Evolutionary conservation across 2,329 filamentous ascomycete genomes (phyloP).

Genomic region (Xylariaceae sp.): DNA sequence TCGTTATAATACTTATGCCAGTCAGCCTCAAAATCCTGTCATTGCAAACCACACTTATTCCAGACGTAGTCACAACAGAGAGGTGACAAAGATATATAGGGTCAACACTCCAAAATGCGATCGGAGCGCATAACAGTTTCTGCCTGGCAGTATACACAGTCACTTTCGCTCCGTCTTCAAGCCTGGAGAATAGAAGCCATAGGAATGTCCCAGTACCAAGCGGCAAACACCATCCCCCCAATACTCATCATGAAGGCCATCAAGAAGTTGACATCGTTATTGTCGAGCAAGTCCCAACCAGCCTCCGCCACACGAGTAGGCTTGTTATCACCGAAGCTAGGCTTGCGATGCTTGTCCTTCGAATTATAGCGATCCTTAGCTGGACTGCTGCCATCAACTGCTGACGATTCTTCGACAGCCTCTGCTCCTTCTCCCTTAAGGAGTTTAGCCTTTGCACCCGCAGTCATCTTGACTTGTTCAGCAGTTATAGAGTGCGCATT

Average conservation of each 20-base stretch:
- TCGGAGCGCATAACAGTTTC: not conserved
- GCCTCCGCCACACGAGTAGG: conserved; percentile 70
- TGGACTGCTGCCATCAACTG: conserved; percentile 44
- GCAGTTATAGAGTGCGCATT: conserved; percentile 33
- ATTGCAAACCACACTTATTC: too few relatives aligned
- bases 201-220: conserved; percentile 65
- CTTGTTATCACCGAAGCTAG: conserved; percentile 60
- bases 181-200: conserved; percentile 49
- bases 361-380: conserved; percentile 55
- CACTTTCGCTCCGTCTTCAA: conserved; percentile 6
- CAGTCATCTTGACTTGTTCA: conserved; percentile 42
- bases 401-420: conserved; percentile 46
- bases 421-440: conserved; percentile 51
- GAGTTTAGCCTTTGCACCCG: conserved; percentile 49
- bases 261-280: conserved; percentile 92
- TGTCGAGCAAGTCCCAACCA: conserved; percentile 79
- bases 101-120: not conserved
- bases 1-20: too few relatives aligned
- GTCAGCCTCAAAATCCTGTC: too few relatives aligned
- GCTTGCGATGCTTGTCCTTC: conserved; percentile 54
- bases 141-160: not conserved
- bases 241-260: conserved; percentile 87
- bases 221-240: conserved; percentile 71
- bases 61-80: too few relatives aligned
- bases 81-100: too few relatives aligned